These are phyloP conservation scores for Globisporangium heterothallicum DNA, from an alignment of 352 stramenopile species.

Conservation along the genomic window DNA sequence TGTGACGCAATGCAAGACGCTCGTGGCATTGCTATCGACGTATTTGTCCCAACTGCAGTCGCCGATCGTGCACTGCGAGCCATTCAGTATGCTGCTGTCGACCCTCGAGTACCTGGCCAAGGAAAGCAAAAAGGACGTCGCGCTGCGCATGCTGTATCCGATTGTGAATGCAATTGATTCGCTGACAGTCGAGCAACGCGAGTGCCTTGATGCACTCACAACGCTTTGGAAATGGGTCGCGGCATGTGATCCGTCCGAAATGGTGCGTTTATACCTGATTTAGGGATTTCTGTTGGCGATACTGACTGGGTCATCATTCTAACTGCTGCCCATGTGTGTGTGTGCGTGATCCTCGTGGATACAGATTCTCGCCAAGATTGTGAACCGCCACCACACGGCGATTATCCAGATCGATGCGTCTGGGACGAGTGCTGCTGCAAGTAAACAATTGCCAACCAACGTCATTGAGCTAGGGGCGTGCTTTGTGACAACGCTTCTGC, in stretches of 20 bases:
- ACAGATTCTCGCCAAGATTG: conserved; percentile 38
- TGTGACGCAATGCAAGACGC: conserved; percentile 27
- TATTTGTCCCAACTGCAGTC: conserved; percentile 37
- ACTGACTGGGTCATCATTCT: not conserved
- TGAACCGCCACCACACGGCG: conserved; percentile 28
- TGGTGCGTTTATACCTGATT: conserved; percentile 21
- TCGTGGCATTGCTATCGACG: conserved; percentile 33
- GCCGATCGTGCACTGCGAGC: conserved; percentile 50
- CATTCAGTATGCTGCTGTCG: conserved; percentile 44
- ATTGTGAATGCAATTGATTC: conserved; percentile 69
- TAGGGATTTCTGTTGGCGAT: not conserved
- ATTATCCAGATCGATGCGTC: conserved; percentile 31
- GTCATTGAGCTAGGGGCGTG: conserved; percentile 33
- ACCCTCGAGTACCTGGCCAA: conserved; percentile 60
- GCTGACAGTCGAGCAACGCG: conserved; percentile 59
- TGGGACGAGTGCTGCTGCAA: not conserved
- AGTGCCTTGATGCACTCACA: conserved; percentile 65
- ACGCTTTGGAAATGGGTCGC: conserved; percentile 45
- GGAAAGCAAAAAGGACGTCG: conserved; percentile 18
- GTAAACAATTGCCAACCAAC: conserved; percentile 1
- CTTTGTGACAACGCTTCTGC: conserved; percentile 53
- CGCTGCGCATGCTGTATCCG: conserved; percentile 48
- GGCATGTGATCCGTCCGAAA: conserved; percentile 29
- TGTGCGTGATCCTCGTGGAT: not conserved
- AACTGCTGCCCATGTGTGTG: not conserved